Conservation (phyloP, 169 alveolate species). For the Cryptosporidium ryanae region DNA sequence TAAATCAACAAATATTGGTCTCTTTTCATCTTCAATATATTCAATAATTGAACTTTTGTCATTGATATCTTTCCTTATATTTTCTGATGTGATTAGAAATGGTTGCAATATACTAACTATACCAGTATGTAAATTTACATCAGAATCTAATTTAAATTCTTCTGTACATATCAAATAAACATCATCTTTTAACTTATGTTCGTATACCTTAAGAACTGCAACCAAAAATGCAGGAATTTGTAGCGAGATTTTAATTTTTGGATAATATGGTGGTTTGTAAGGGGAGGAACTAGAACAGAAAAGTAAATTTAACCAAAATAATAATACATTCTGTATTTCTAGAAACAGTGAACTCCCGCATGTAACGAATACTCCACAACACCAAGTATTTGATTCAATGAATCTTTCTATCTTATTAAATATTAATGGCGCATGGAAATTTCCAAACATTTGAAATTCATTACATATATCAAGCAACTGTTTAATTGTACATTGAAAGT, state of each 20-base stretch:
- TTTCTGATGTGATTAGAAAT: not conserved
- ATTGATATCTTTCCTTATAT: not conserved
- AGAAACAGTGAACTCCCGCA: constrained; percentile 50
- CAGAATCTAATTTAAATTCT: constrained; percentile 41
- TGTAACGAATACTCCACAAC: constrained; percentile 50
- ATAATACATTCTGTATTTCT: constrained; percentile 48
- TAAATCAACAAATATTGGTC: constrained; percentile 24
- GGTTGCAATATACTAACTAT: constrained; percentile 30
- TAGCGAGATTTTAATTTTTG: constrained; percentile 13
- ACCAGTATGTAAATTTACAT: constrained; percentile 9
- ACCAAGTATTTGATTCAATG: constrained; percentile 58
- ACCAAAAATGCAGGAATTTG: constrained; percentile 40
- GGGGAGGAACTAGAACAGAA: constrained; percentile 17
- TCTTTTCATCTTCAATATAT: constrained; percentile 19
- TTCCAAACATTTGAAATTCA: constrained; percentile 58
- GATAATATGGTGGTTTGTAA: constrained; percentile 46
- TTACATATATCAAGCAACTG: constrained; percentile 42
- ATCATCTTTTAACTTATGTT: constrained; percentile 17
- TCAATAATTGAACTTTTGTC: not conserved
- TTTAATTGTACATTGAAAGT: constrained; percentile 4
- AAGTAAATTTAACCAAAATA: constrained; percentile 52
- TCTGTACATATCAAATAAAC: constrained; percentile 28
- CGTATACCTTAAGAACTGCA: constrained; percentile 8
- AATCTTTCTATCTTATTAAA: constrained; percentile 29
- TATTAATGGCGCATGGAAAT: constrained; percentile 41